Evolutionary conservation across 768 basidiomycete species (phyloP), one percentile per base, ranked within the genome.

Genomic region (Leccinum sublutescens): DNA sequence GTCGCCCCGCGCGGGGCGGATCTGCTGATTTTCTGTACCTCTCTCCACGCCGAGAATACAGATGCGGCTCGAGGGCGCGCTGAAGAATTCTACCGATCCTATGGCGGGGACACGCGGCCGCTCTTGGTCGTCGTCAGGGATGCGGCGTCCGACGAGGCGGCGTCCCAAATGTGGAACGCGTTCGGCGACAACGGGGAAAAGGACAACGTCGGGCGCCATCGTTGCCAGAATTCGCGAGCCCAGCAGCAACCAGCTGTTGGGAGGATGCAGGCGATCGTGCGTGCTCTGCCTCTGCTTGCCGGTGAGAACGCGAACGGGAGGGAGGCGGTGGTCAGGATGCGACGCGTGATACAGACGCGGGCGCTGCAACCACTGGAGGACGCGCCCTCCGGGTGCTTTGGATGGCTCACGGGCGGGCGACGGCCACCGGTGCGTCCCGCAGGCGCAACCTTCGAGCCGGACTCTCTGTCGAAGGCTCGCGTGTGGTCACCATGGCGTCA

Each of bases 61-160:
- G 15, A 23, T 9, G 57, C 23, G 4, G 51, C 55, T 14, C 71
- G 66, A 9, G 60, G 15, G 57, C 53, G 57, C 19, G 66, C 65
- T 0, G 57, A 54, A 2, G 43, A 57, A 15, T 71, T 71, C 29
- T 66, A 60, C 17, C 31, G 29, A 10, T 66, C 70, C 7, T 71
- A 66, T 12, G 66, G 68, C 5, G 70, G 70, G 47, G 64, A 71
- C 14, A 70, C 56, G 25, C 68, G 71, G 5, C 70, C 70, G 3
- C 10, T 71, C 43, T 12, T 72, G 52, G 61, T 71, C 50, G 55
- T 71, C 49, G 68, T 68, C 40, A 57, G 40, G 56, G 71, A 60
- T 19, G 68, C 66, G 2, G 31, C 5, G 19, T 66, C 70, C 14
- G 64, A 68, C 19, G 58, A 63, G 29, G 19, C 19, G 9, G 70